Conservation (phyloP, 192 early-diverging fungal species). For the Coemansia brasiliensis region DNA sequence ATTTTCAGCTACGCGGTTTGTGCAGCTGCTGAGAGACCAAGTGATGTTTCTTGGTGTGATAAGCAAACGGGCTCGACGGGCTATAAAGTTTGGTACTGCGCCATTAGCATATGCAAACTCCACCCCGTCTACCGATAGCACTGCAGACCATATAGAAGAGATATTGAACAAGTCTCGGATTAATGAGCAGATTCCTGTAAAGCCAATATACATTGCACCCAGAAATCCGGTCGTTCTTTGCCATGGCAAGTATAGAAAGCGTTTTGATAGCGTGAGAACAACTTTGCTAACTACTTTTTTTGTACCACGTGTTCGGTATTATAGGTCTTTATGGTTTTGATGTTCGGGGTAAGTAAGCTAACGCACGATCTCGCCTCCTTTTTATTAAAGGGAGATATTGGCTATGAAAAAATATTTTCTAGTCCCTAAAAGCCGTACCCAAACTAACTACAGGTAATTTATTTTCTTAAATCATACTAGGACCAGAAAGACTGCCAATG, state of each 20-base stretch:
- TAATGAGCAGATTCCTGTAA: constrained; percentile 57
- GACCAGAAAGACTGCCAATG: constrained; percentile 70
- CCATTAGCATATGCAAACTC: constrained; percentile 42
- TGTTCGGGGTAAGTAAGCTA: constrained; percentile 45
- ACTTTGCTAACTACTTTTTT: not conserved
- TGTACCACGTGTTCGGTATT: not conserved
- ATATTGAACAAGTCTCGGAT: constrained; percentile 27
- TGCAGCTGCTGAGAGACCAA: constrained; percentile 33
- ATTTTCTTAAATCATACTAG: constrained; percentile 12
- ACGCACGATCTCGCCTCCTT: not conserved
- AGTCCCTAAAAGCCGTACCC: too few species aligned
- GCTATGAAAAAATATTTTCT: too few species aligned
- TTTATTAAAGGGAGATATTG: not conserved
- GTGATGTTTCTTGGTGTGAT: constrained; percentile 19
- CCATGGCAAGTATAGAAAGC: constrained; percentile 59
- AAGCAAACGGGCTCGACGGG: constrained; percentile 15
- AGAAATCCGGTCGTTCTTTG: constrained; percentile 81
- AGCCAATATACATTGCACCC: constrained; percentile 70
- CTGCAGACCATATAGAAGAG: not conserved
- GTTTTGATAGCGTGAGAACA: not conserved
- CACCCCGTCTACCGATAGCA: not conserved
- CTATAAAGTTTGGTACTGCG: constrained; percentile 26
- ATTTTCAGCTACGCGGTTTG: constrained; percentile 33
- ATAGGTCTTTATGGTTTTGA: constrained; percentile 84
- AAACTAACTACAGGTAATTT: not conserved